Conservation (phyloP, 306 rosid genomes). For the Sechiopsis laciniata region DNA sequence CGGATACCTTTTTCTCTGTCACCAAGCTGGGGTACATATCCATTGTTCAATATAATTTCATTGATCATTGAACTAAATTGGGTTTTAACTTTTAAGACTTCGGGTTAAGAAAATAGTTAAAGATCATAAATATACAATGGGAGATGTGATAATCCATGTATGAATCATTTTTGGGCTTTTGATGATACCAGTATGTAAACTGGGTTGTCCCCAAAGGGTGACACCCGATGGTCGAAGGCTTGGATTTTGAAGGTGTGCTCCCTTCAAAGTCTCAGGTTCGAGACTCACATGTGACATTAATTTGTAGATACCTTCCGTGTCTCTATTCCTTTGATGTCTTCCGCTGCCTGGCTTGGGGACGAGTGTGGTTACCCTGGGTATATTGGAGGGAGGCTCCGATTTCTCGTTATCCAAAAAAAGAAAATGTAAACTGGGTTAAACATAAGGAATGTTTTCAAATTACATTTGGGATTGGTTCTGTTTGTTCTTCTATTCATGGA, state of each 20-base stretch:
- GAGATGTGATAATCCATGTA: background rate
- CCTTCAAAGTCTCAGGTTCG: no score
- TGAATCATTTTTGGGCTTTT: background rate
- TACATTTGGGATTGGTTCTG: background rate
- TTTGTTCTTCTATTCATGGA: background rate
- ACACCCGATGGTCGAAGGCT: no score
- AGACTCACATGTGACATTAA: no score
- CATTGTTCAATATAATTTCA: constrained; percentile 7
- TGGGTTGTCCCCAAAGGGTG: background rate
- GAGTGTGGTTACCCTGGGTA: no score
- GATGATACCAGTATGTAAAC: background rate
- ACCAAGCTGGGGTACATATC: constrained; percentile 57
- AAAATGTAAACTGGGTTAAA: background rate
- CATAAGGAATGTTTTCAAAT: background rate
- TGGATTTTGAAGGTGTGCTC: no score
- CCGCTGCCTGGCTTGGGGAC: no score
- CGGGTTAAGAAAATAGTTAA: background rate
- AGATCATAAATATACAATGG: background rate
- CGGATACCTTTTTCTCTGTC: constrained; percentile 48
- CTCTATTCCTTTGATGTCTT: no score
- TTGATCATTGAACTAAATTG: constrained; percentile 11
- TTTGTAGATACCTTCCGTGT: no score
- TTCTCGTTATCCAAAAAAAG: no score
- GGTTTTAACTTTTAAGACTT: background rate
- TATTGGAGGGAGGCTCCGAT: no score